phyloP scores from a whole-genome alignment of 208 protist species.

The Porcisia hertigi region DNA sequence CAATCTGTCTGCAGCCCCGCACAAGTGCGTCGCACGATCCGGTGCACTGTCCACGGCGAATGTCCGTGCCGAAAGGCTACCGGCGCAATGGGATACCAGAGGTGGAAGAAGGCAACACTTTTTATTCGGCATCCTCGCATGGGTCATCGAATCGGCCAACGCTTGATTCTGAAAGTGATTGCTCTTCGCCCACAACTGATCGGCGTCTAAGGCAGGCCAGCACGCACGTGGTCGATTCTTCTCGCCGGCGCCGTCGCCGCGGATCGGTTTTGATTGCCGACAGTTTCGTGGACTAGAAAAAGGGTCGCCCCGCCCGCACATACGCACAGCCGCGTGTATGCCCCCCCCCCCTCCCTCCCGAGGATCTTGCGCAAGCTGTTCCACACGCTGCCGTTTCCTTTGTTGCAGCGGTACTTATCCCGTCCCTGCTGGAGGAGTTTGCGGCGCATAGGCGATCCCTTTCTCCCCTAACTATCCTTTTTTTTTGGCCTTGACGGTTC shows the following conservation, averaged over 20 bases:
- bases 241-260: constrained; percentile 7
- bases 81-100: constrained; percentile 34
- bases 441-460: no score
- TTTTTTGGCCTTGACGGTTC: no score
- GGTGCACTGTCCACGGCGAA: constrained; percentile 52
- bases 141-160: background rate
- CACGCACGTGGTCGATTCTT: background rate
- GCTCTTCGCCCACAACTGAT: background rate
- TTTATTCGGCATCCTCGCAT: no score
- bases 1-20: constrained; percentile 47
- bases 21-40: constrained; percentile 37
- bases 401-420: no score
- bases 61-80: constrained; percentile 45
- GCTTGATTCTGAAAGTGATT: background rate
- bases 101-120: background rate
- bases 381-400: no score
- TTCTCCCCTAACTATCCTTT: no score
- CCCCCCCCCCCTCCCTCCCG: no score
- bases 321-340: background rate
- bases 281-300: constrained; percentile 38
- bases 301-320: background rate
- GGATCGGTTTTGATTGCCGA: constrained; percentile 54
- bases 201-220: background rate
- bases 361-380: no score
- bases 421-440: no score